A percentile compares a stretch with the other conserved stretches of the same genome.
These are phyloP conservation scores for Athelia psychrophila DNA, from an alignment of 1,284 basidiomycete species.

Conservation along the genomic window DNA sequence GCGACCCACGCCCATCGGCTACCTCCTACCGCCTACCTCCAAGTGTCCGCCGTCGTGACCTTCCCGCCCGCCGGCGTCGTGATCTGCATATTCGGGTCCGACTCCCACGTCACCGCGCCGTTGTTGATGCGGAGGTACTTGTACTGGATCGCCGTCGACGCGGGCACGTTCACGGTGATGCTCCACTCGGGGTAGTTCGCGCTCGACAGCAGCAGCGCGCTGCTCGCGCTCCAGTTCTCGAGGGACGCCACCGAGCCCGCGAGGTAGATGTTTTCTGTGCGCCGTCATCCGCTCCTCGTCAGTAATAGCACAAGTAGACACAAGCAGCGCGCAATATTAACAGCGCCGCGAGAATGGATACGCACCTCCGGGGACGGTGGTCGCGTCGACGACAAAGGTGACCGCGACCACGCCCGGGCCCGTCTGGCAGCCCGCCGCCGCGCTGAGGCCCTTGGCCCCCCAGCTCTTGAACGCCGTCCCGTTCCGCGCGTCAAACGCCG, in stretches of 20 bases:
- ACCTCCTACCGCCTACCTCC: conserved; percentile 33
- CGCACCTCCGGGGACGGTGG: conserved; percentile 19
- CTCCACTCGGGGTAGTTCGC: conserved; percentile 18
- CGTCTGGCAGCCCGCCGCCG: conserved; percentile 14
- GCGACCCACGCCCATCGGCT: no score
- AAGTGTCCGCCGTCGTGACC: conserved; percentile 28
- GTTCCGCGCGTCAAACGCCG: conserved; percentile 33
- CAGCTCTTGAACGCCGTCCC: conserved; percentile 18
- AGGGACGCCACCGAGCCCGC: conserved; percentile 18
- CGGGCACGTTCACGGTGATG: conserved; percentile 23
- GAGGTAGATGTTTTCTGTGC: conserved; percentile 23
- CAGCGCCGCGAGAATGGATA: conserved; percentile 14
- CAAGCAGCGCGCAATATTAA: conserved; percentile 6
- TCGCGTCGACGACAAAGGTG: conserved; percentile 19
- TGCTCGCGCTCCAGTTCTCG: conserved; percentile 17
- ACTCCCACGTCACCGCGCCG: conserved; percentile 40
- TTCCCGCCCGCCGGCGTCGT: conserved; percentile 32
- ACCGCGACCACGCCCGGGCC: conserved; percentile 13
- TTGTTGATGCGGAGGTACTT: conserved; percentile 29
- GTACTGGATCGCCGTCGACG: conserved; percentile 13
- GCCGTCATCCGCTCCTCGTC: conserved; percentile 6
- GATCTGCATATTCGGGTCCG: conserved; percentile 40
- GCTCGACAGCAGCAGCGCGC: conserved; percentile 15
- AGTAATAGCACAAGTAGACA: no score
- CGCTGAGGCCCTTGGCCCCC: conserved; percentile 22